Conservation (phyloP, 2,329 filamentous ascomycete genomes). For the Neofusicoccum sp. region DNA sequence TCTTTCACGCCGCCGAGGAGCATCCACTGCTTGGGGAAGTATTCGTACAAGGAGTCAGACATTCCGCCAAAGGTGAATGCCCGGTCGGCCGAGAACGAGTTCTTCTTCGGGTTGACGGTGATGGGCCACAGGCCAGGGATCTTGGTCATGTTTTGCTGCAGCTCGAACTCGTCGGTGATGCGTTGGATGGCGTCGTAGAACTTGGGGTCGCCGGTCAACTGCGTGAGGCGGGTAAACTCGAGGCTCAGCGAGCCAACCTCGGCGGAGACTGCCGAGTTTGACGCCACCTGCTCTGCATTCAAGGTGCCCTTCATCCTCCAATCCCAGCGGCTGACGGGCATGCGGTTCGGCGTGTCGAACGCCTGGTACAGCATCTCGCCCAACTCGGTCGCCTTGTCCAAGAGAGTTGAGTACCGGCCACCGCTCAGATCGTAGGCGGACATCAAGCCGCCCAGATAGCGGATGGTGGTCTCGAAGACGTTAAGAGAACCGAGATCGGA, state of each 20-base stretch:
- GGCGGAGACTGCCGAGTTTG: constrained; percentile 32
- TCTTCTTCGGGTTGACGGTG: constrained; percentile 31
- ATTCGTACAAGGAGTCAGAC: constrained; percentile 59
- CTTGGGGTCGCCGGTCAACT: constrained; percentile 37
- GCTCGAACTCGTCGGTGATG: constrained; percentile 33
- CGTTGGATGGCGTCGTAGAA: constrained; percentile 40
- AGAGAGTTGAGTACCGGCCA: constrained; percentile 34
- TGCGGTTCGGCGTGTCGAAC: constrained; percentile 45
- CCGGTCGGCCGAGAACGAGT: constrained; percentile 29
- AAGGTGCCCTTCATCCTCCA: constrained; percentile 35
- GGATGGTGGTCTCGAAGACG: constrained; percentile 42
- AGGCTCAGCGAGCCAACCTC: constrained; percentile 39
- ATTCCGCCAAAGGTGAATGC: constrained; percentile 55
- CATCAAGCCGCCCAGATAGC: constrained; percentile 39
- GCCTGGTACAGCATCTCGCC: constrained; percentile 45
- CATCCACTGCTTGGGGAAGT: constrained; percentile 64
- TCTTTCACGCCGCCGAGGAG: constrained; percentile 71
- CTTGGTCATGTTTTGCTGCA: constrained; percentile 35
- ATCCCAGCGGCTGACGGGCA: constrained; percentile 41
- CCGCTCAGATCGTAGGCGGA: constrained; percentile 38
- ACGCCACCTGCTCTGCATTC: constrained; percentile 28
- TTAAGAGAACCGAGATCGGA: constrained; percentile 36
- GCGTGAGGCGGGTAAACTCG: constrained; percentile 40
- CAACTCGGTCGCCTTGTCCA: constrained; percentile 41
- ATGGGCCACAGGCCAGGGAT: constrained; percentile 40